Evolutionary conservation across 2,329 filamentous ascomycete genomes (phyloP), one percentile per base, ranked within the genome.

Genomic region (Ciborinia camelliae): DNA sequence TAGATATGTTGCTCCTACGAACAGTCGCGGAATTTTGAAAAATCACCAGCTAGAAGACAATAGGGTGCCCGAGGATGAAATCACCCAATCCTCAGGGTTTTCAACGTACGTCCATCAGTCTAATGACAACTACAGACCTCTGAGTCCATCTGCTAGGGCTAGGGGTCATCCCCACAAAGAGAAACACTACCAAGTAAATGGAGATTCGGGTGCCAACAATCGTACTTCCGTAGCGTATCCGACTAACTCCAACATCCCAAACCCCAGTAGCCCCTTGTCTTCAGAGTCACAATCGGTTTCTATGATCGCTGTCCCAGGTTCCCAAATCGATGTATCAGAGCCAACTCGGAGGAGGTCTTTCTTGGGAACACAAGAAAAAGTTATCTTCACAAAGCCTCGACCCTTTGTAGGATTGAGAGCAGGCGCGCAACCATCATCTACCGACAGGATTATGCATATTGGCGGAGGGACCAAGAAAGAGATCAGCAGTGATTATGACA

Each of bases 231-330:
- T 7, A 18, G 32, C 9, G n/a, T 2, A 30, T 14, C 8, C 37
- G 10, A 52, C 12, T 12, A 48, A 30, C 32, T 37, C 6, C 14
- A 15, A 35, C 4, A 7, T 20, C n/a, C 5, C 28, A 26, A 41
- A 23, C 2, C 3, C 7, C 4, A 26, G 9, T 57, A 28, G 8
- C 1, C 39, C 18, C 5, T 14, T 41, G 41, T 45, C 28, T 32
- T 50, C 57, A 30, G 58, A 41, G 4, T 50, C 8, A 6, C 57
- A 65, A 23, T 62, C 58, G 1, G 57, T 65, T 47, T 62, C 57
- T 12, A 48, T 62, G 63, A 37, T 65, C n/a, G 57, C 14, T 9
- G 26, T 65, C 12, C n/a, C 63, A 18, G 35, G 41, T 26, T 54
- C 57, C 2, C 55, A 60, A 20, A n/a, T 12, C 28, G n/a, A 41